A percentile compares a stretch with the other conserved stretches of the same genome.
phyloP scores from a whole-genome alignment of 2,329 filamentous ascomycete genomes.

The Aspergillus ruber region DNA sequence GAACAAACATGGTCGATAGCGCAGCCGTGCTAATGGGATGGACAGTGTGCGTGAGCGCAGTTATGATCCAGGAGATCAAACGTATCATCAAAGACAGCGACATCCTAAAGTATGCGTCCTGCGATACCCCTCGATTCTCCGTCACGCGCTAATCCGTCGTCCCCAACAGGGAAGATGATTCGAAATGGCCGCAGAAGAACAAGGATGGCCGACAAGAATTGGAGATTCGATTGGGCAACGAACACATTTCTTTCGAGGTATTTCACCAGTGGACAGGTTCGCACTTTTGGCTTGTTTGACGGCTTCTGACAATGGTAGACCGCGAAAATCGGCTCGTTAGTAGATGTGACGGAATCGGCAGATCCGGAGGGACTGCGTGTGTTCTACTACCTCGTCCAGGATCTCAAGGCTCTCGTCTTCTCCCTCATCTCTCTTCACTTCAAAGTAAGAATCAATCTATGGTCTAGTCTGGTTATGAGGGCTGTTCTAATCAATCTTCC shows the following conservation, averaged over 20 bases:
- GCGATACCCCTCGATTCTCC: not conserved
- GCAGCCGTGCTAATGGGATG: constrained; percentile 12
- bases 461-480: not conserved
- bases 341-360: constrained; percentile 91
- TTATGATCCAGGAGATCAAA: constrained; percentile 90
- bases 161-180: constrained; percentile 77
- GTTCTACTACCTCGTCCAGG: constrained; percentile 98
- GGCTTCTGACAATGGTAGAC: constrained; percentile 53
- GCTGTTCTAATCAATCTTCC: not conserved
- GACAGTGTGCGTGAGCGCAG: constrained; percentile 88
- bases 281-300: not conserved
- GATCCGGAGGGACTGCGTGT: constrained; percentile 94
- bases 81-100: constrained; percentile 95
- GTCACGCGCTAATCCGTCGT: not conserved
- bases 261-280: not conserved
- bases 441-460: constrained; percentile 53
- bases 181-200: constrained; percentile 98
- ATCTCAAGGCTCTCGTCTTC: constrained; percentile 93
- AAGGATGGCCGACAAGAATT: constrained; percentile 96
- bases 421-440: constrained; percentile 95
- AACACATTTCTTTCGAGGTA: constrained; percentile 97
- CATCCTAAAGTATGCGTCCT: constrained; percentile 72
- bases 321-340: constrained; percentile 93
- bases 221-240: constrained; percentile 86
- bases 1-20: constrained; percentile 1